A percentile compares a stretch with the other conserved stretches of the same genome.
Evolutionary conservation across 2,329 filamentous ascomycete species (phyloP).

Genomic region (Ascochyta viciae-villosae): DNA sequence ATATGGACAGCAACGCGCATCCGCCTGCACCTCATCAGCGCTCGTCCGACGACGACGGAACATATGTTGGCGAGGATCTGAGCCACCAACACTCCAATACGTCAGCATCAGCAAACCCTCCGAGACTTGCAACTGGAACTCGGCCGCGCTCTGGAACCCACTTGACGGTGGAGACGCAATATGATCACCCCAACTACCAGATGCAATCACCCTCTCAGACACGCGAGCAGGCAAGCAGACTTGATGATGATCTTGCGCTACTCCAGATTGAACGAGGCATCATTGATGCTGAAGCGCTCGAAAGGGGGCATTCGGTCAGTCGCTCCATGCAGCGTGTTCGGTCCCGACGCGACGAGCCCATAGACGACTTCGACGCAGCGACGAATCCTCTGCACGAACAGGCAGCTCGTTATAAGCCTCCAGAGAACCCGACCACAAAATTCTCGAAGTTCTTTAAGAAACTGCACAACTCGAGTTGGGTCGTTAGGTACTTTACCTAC

Average conservation of each 20-base stretch:
- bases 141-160: constrained; percentile 50
- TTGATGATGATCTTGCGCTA: constrained; percentile 71
- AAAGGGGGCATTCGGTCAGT: constrained; percentile 44
- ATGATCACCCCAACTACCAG: constrained; percentile 36
- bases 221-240: constrained; percentile 65
- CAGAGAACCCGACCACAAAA: constrained; percentile 66
- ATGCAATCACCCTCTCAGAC: constrained; percentile 61
- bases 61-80: constrained; percentile 47
- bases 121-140: constrained; percentile 13
- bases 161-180: constrained; percentile 58
- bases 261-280: constrained; percentile 69
- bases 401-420: constrained; percentile 68
- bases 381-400: constrained; percentile 75
- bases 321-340: constrained; percentile 60
- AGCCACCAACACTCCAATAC: constrained; percentile 38
- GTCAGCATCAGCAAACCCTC: constrained; percentile 14
- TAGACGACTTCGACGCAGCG: constrained; percentile 71
- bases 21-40: constrained; percentile 31
- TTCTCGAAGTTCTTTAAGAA: constrained; percentile 70
- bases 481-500: constrained; percentile 75
- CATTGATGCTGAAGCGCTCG: constrained; percentile 52
- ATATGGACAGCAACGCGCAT: constrained; percentile 38
- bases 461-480: constrained; percentile 69
- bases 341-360: constrained; percentile 61
- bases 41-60: constrained; percentile 49